A percentile compares a stretch with the other conserved stretches of the same genome.
Evolutionary conservation across 2,329 filamentous ascomycete genomes (phyloP).

Genomic region (Seiridium cupressi): DNA sequence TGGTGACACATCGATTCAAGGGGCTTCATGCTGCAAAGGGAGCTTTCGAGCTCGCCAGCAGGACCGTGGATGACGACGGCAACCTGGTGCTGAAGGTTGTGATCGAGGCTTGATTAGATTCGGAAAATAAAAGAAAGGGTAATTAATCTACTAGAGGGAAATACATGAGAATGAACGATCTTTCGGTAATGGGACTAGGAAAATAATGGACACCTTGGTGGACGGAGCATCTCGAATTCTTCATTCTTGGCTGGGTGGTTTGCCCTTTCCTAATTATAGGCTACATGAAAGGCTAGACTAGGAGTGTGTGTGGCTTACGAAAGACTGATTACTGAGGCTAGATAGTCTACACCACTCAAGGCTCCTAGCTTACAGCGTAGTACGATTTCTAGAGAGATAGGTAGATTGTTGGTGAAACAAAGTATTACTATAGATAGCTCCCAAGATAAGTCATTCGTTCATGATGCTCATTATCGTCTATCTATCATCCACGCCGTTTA

Average conservation of each 20-base stretch:
- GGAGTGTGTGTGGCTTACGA: no score
- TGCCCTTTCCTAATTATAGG: no score
- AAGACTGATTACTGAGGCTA: neutral
- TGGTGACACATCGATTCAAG: conserved; percentile 72
- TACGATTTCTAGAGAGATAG: neutral
- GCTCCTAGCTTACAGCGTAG: neutral
- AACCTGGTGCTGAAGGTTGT: conserved; percentile 73
- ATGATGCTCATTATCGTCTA: conserved; percentile 7
- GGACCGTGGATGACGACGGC: conserved; percentile 65
- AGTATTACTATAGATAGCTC: neutral
- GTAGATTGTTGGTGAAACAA: neutral
- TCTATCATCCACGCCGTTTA: neutral
- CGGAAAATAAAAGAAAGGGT: neutral
- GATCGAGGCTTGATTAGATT: conserved; percentile 45
- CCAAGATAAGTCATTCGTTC: neutral
- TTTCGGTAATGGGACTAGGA: no score
- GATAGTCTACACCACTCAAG: neutral
- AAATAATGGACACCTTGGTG: no score
- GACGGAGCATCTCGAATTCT: no score
- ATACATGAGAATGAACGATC: no score
- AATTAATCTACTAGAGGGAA: no score
- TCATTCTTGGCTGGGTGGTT: no score
- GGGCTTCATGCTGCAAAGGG: conserved; percentile 60
- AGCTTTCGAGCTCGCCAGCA: conserved; percentile 69
- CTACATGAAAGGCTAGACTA: no score